These are phyloP conservation scores for Xylaria sp. DNA, from an alignment of 2,329 filamentous ascomycete species.

Conservation along the genomic window DNA sequence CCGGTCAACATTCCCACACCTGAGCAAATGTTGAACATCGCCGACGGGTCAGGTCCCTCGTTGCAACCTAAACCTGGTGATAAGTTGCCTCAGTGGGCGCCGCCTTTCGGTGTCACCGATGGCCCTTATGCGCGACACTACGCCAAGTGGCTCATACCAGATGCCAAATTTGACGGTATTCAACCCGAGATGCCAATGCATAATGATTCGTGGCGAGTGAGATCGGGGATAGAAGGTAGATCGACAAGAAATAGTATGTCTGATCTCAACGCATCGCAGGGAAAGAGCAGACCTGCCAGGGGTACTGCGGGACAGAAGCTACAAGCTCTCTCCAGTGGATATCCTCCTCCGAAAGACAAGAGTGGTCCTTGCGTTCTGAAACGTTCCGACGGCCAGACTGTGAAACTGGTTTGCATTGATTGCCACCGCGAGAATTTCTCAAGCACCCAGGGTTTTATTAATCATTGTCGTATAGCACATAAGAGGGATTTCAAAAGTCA, in stretches of 20 bases:
- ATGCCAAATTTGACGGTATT: constrained; percentile 83
- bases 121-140: constrained; percentile 96
- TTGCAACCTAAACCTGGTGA: constrained; percentile 71
- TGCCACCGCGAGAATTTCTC: constrained; percentile 92
- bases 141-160: constrained; percentile 92
- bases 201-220: constrained; percentile 56
- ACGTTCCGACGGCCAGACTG: constrained; percentile 84
- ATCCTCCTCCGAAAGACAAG: constrained; percentile 81
- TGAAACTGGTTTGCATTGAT: constrained; percentile 90
- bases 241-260: constrained; percentile 80
- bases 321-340: constrained; percentile 76
- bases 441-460: constrained; percentile 98
- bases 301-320: constrained; percentile 69
- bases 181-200: constrained; percentile 60
- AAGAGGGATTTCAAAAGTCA: constrained; percentile 94
- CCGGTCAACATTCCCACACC: constrained; percentile 76
- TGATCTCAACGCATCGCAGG: constrained; percentile 60
- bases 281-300: constrained; percentile 63
- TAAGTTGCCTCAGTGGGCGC: constrained; percentile 78
- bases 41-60: constrained; percentile 78
- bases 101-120: constrained; percentile 90
- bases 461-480: constrained; percentile 97
- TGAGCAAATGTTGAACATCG: constrained; percentile 75
- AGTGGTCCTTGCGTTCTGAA: constrained; percentile 85
- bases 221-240: constrained; percentile 73